phyloP scores from a whole-genome alignment of 768 basidiomycete species.

The Pholiota microspora region DNA sequence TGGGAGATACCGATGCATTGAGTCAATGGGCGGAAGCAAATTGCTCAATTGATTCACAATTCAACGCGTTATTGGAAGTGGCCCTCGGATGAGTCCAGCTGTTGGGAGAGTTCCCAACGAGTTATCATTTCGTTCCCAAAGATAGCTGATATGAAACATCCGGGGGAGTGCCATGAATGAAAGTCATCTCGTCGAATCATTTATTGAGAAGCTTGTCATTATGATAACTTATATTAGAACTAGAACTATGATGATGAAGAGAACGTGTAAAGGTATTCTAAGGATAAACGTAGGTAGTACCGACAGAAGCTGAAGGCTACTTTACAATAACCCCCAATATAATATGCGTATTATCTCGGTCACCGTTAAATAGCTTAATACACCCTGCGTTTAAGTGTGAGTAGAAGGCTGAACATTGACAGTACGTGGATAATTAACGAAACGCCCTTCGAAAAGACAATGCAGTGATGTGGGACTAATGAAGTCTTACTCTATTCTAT shows the following conservation, averaged over 20 bases:
- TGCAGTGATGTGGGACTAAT: not conserved
- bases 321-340: not conserved
- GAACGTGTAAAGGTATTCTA: not conserved
- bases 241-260: not conserved
- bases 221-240: not conserved
- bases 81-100: not conserved
- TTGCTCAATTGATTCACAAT: not conserved
- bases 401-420: not conserved
- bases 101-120: not conserved
- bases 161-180: not conserved
- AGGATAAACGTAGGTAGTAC: not conserved
- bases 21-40: not conserved
- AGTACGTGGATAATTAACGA: slow-evolving; percentile 2
- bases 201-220: not conserved
- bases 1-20: not conserved
- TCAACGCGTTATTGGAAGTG: not conserved
- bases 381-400: not conserved
- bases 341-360: no score
- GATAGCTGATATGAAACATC: not conserved
- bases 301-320: not conserved
- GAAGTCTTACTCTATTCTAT: not conserved
- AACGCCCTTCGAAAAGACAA: slow-evolving; percentile 15
- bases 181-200: not conserved
- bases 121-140: not conserved
- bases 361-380: no score